A percentile compares a stretch with the other conserved stretches of the same genome.
phyloP scores from a whole-genome alignment of 2,329 filamentous ascomycete genomes.

The Botrytis paeoniae region DNA sequence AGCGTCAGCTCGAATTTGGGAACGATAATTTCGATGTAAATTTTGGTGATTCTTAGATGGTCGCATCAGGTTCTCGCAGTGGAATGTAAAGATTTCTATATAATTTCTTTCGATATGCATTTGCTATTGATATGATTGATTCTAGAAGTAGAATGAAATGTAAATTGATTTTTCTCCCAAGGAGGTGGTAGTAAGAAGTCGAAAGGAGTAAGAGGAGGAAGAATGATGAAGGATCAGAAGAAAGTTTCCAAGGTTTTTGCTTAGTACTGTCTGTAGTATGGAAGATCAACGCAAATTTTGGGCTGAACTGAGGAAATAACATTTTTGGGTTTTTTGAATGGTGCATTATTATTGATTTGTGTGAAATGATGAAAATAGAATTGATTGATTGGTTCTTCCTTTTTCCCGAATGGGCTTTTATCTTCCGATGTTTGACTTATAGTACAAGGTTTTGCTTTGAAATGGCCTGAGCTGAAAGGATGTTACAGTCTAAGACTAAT shows the following conservation, averaged over 20 bases:
- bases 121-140: constrained; percentile 27
- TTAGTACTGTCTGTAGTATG: background rate
- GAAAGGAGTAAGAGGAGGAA: background rate
- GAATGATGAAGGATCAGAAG: background rate
- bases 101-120: constrained; percentile 38
- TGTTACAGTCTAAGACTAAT: background rate
- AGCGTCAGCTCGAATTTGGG: constrained; percentile 38
- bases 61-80: constrained; percentile 35
- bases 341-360: background rate
- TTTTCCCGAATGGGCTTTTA: background rate
- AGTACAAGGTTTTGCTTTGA: background rate
- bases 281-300: background rate
- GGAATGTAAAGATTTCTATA: constrained; percentile 25
- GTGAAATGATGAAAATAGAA: background rate
- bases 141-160: background rate
- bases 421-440: background rate
- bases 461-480: background rate
- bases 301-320: background rate
- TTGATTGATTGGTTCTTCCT: background rate
- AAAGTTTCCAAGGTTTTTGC: constrained; percentile 9
- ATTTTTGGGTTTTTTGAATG: background rate
- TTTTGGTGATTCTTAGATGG: constrained; percentile 35
- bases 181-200: background rate
- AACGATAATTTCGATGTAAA: constrained; percentile 38
- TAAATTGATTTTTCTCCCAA: background rate